phyloP scores from a whole-genome alignment of 139 green algal genomes.

The Auxenochlorella pyrenoidosa region DNA sequence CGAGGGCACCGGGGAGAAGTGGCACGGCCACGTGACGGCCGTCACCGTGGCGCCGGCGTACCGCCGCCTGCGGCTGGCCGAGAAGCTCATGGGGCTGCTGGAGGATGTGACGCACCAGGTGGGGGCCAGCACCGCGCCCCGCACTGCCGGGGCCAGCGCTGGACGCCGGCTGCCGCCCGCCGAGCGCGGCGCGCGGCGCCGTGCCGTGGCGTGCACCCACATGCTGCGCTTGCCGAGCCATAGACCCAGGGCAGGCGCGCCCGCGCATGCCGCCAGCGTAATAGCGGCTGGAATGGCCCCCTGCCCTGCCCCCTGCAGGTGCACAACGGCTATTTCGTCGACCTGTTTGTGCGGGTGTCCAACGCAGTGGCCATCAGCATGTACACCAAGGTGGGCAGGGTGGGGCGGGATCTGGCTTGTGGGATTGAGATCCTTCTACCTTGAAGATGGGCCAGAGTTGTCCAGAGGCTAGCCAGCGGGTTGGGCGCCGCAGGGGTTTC shows the following conservation, averaged over 20 bases:
- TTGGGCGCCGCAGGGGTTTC: too few relatives aligned
- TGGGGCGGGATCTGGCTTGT: neutral
- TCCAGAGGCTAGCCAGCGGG: too few relatives aligned
- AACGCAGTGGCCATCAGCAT: slow-evolving; percentile 94
- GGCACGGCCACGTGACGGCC: slow-evolving; percentile 98
- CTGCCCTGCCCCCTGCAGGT: neutral
- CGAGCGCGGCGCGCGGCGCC: too few relatives aligned
- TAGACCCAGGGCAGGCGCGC: too few relatives aligned
- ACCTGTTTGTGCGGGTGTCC: slow-evolving; percentile 96
- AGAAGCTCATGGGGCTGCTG: slow-evolving; percentile 92
- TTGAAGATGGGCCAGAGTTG: too few relatives aligned
- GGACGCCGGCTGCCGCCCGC: too few relatives aligned
- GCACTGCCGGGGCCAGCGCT: too few relatives aligned
- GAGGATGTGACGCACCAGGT: slow-evolving; percentile 86
- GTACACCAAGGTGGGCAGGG: slow-evolving; percentile 83
- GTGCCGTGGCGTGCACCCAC: too few relatives aligned
- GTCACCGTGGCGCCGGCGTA: slow-evolving; percentile 94
- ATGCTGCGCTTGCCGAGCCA: too few relatives aligned
- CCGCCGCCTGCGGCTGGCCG: slow-evolving; percentile 82
- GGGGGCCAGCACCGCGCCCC: neutral
- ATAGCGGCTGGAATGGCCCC: too few relatives aligned
- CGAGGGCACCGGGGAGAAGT: slow-evolving; percentile 87
- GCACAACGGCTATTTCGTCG: slow-evolving; percentile 96
- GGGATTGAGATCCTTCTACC: too few relatives aligned
- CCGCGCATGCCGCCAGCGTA: too few relatives aligned